These are phyloP conservation scores for Verticillium albo-atrum DNA, from an alignment of 2,329 filamentous ascomycete genomes.

Conservation along the genomic window DNA sequence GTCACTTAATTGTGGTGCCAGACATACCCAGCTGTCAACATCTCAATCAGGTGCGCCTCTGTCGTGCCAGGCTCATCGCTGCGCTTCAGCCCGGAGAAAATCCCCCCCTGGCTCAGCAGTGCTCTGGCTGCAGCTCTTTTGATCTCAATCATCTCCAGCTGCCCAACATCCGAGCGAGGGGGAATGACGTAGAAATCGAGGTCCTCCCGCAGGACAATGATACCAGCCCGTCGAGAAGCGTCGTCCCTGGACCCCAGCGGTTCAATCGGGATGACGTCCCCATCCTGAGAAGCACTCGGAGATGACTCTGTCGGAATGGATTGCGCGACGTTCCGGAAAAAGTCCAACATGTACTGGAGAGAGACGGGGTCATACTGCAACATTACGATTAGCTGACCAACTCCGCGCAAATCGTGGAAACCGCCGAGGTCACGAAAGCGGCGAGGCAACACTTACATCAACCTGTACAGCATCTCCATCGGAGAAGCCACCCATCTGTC, in stretches of 20 bases:
- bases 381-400: not conserved
- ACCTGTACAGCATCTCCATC: conserved; percentile 95
- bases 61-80: conserved; percentile 96
- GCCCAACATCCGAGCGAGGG: conserved; percentile 75
- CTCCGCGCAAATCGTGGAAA: not conserved
- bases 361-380: conserved; percentile 91
- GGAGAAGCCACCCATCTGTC: conserved; percentile 84
- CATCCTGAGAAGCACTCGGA: conserved; percentile 59
- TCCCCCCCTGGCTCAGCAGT: conserved; percentile 85
- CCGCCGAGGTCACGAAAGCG: not conserved
- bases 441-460: conserved; percentile 66
- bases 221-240: conserved; percentile 88
- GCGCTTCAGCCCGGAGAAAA: conserved; percentile 91
- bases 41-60: conserved; percentile 97
- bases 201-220: conserved; percentile 94
- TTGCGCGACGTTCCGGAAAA: conserved; percentile 93
- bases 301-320: conserved; percentile 81
- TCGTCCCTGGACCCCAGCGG: conserved; percentile 64
- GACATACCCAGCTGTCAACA: conserved; percentile 92
- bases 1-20: not conserved
- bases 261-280: conserved; percentile 62
- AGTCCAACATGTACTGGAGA: conserved; percentile 98
- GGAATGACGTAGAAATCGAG: conserved; percentile 97
- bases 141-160: conserved; percentile 89
- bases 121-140: conserved; percentile 87